These are phyloP conservation scores for Elongisporangium prolatum DNA, from an alignment of 352 stramenopile genomes.

Conservation along the genomic window DNA sequence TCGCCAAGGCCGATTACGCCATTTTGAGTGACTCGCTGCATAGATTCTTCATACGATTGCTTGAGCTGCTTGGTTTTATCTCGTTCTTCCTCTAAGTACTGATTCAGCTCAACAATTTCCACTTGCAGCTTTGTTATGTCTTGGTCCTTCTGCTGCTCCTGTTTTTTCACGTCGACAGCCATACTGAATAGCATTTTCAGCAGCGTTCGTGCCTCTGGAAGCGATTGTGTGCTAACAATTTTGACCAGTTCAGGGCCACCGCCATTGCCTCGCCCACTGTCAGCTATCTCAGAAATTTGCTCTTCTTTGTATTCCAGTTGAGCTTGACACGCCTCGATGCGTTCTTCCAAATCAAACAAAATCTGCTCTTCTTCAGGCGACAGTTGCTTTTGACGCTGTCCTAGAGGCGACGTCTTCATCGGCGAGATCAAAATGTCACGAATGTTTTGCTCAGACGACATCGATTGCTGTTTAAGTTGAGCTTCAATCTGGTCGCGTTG, in stretches of 20 bases:
- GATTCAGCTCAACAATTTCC: slow-evolving; percentile 56
- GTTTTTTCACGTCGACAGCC: slow-evolving; percentile 85
- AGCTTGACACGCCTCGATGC: slow-evolving; percentile 81
- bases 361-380: slow-evolving; percentile 79
- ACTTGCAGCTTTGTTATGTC: slow-evolving; percentile 73
- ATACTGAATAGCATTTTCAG: slow-evolving; percentile 85
- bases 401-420: slow-evolving; percentile 40
- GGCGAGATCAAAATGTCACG: slow-evolving; percentile 79
- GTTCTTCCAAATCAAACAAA: slow-evolving; percentile 79
- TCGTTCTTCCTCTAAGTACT: slow-evolving; percentile 62
- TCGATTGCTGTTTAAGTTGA: slow-evolving; percentile 52
- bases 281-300: slow-evolving; percentile 77
- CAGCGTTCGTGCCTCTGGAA: slow-evolving; percentile 74
- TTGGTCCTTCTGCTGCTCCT: slow-evolving; percentile 79
- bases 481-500: slow-evolving; percentile 67
- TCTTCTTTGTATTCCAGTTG: slow-evolving; percentile 89
- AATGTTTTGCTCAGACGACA: slow-evolving; percentile 59
- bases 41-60: slow-evolving; percentile 76
- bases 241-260: slow-evolving; percentile 51
- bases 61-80: slow-evolving; percentile 76
- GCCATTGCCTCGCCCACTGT: slow-evolving; percentile 41
- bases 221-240: slow-evolving; percentile 79
- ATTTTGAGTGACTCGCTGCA: slow-evolving; percentile 66
- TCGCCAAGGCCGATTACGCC: slow-evolving; percentile 14
- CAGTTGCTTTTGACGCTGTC: slow-evolving; percentile 41